phyloP scores from a whole-genome alignment of 2,329 filamentous ascomycete species.

The Shiraia sp. region DNA sequence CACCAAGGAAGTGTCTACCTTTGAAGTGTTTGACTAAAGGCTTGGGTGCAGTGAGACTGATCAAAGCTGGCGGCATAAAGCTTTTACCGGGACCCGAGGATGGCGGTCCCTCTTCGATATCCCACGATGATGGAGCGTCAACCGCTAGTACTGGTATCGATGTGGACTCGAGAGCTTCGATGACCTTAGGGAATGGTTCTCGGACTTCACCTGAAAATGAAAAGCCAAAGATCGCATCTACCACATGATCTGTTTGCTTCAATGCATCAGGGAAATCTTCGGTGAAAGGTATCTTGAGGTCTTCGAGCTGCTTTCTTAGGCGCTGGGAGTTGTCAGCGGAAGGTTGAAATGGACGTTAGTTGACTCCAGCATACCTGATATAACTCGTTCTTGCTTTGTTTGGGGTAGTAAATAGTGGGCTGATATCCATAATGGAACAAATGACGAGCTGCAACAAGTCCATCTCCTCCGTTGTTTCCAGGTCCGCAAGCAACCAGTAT shows the following conservation, averaged over 20 bases:
- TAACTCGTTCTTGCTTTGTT: conserved; percentile 85
- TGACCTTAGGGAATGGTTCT: conserved; percentile 86
- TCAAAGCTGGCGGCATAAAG: conserved; percentile 78
- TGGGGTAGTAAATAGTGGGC: conserved; percentile 89
- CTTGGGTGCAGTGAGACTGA: conserved; percentile 93
- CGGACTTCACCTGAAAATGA: conserved; percentile 89
- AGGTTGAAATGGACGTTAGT: background rate
- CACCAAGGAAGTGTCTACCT: conserved; percentile 90
- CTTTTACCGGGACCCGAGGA: conserved; percentile 73
- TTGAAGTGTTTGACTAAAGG: conserved; percentile 81
- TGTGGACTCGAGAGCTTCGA: conserved; percentile 73
- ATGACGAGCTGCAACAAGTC: conserved; percentile 90
- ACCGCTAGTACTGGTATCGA: conserved; percentile 81
- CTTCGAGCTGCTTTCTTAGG: conserved; percentile 79
- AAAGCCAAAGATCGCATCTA: conserved; percentile 96
- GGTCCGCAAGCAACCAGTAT: conserved; percentile 92
- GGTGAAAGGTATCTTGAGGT: conserved; percentile 81
- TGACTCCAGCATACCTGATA: conserved; percentile 67
- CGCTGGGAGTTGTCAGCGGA: conserved; percentile 57
- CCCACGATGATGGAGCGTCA: conserved; percentile 93
- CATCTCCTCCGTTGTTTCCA: conserved; percentile 80
- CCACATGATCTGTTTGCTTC: conserved; percentile 72
- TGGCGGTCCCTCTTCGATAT: conserved; percentile 85
- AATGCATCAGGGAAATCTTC: conserved; percentile 75
- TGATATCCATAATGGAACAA: conserved; percentile 89